Percentiles rank a stretch among this genome's conserved stretches.
Evolutionary conservation across 805 yeast genomes (phyloP).

Genomic region (Clavispora phyllophila): DNA sequence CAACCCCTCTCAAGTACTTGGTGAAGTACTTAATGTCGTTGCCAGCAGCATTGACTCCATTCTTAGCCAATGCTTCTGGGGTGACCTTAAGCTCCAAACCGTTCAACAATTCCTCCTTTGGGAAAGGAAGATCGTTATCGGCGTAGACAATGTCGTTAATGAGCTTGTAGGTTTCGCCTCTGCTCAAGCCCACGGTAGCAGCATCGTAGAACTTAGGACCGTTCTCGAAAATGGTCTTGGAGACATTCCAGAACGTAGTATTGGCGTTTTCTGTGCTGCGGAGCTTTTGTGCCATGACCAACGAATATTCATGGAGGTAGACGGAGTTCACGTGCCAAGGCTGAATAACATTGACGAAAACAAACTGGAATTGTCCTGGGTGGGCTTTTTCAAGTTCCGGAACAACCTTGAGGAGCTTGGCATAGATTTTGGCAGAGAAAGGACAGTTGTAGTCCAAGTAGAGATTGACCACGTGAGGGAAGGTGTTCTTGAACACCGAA

Average conservation of each 20-base stretch:
- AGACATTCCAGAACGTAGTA: slow-evolving; percentile 41
- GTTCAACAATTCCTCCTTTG: slow-evolving; percentile 25
- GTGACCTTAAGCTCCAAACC: slow-evolving; percentile 33
- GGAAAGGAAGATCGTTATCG: slow-evolving; percentile 25
- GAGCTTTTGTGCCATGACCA: slow-evolving; percentile 69
- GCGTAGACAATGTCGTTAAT: slow-evolving; percentile 26
- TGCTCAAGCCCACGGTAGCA: slow-evolving; percentile 46
- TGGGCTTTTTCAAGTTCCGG: slow-evolving; percentile 45
- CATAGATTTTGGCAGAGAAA: slow-evolving; percentile 60
- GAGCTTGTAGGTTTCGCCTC: slow-evolving; percentile 51
- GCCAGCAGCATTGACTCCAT: slow-evolving; percentile 55
- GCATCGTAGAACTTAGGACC: slow-evolving; percentile 58
- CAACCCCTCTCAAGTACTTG: slow-evolving; percentile 66
- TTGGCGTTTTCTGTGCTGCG: slow-evolving; percentile 20
- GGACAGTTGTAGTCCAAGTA: slow-evolving; percentile 78
- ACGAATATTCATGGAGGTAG: slow-evolving; percentile 61
- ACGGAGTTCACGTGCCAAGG: slow-evolving; percentile 86
- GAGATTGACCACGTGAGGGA: slow-evolving; percentile 50
- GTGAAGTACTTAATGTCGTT: slow-evolving; percentile 71
- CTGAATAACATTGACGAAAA: slow-evolving; percentile 72
- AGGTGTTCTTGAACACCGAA: slow-evolving; percentile 11
- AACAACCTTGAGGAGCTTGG: slow-evolving; percentile 48
- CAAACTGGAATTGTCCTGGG: slow-evolving; percentile 52
- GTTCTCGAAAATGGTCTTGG: slow-evolving; percentile 51
- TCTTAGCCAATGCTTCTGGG: slow-evolving; percentile 26